Evolutionary conservation across 306 rosid genomes (phyloP).

Genomic region (Quercus dentata): DNA sequence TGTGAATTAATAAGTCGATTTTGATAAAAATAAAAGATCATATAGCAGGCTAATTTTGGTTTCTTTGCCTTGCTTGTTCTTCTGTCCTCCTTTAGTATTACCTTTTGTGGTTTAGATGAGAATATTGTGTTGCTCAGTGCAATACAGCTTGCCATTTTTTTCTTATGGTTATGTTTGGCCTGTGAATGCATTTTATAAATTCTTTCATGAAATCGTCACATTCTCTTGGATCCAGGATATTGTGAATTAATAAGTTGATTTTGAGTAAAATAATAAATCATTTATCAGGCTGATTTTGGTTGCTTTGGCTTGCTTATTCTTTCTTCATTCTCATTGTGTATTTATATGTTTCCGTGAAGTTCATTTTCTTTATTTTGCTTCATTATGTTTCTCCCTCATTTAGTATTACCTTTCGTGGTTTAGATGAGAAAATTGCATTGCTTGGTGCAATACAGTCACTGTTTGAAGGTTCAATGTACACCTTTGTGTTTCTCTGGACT

Average conservation of each 20-base stretch:
- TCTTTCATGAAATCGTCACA: background rate
- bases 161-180: background rate
- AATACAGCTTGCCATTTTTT: slow-evolving; percentile 36
- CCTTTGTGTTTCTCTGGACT: slow-evolving; percentile 93
- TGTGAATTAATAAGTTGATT: background rate
- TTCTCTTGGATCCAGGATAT: background rate
- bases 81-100: slow-evolving; percentile 3
- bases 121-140: slow-evolving; percentile 84
- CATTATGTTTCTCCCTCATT: slow-evolving; percentile 7
- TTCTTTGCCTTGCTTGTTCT: slow-evolving; percentile 9
- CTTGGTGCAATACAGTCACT: slow-evolving; percentile 92
- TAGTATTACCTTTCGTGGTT: slow-evolving; percentile 18
- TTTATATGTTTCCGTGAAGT: slow-evolving; percentile 4
- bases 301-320: slow-evolving; percentile 6
- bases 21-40: background rate
- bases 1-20: background rate
- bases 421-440: slow-evolving; percentile 83
- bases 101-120: slow-evolving; percentile 54
- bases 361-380: background rate
- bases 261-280: background rate
- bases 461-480: slow-evolving; percentile 96
- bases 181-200: background rate
- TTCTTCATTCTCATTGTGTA: background rate
- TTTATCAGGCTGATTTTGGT: background rate
- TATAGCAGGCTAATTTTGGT: background rate